Evolutionary conservation across 495 filamentous ascomycete species (phyloP).

Genomic region (Penicillium angulare): DNA sequence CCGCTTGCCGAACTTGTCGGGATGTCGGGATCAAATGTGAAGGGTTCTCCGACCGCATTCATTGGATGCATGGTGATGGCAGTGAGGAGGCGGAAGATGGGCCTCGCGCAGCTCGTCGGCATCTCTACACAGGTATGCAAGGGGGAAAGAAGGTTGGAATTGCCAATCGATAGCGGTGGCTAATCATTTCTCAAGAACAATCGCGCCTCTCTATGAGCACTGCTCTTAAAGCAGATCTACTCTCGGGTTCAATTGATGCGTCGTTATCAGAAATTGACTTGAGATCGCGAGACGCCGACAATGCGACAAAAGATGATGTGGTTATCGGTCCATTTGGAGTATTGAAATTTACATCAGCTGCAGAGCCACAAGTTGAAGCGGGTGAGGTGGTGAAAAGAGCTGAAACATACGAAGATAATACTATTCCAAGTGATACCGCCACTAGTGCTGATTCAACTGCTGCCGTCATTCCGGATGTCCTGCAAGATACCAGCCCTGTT

Average conservation of each 20-base stretch:
- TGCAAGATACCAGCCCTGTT: slow-evolving; percentile 10
- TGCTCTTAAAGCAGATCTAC: slow-evolving; percentile 19
- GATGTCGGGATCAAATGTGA: slow-evolving; percentile 29
- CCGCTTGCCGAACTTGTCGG: slow-evolving; percentile 31
- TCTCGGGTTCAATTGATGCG: slow-evolving; percentile 32
- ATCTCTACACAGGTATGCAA: slow-evolving; percentile 32
- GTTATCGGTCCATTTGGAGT: slow-evolving; percentile 35
- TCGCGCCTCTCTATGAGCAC: slow-evolving; percentile 33
- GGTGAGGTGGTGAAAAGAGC: neutral
- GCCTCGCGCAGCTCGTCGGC: slow-evolving; percentile 25
- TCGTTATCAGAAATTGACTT: slow-evolving; percentile 33
- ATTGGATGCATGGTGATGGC: slow-evolving; percentile 26
- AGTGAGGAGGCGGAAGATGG: slow-evolving; percentile 9
- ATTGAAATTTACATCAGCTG: slow-evolving; percentile 19
- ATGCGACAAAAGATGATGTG: slow-evolving; percentile 19
- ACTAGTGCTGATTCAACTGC: neutral
- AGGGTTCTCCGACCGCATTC: slow-evolving; percentile 30
- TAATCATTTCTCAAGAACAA: slow-evolving; percentile 21
- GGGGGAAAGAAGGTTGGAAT: neutral
- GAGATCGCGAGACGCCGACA: slow-evolving; percentile 23
- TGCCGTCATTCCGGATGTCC: slow-evolving; percentile 4
- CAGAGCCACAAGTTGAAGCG: neutral
- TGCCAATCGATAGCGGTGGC: neutral
- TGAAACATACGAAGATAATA: neutral
- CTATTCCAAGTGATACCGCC: neutral